A percentile compares a stretch with the other conserved stretches of the same genome.
Conservation (phyloP, 768 basidiomycete species). For the Tricholoma terreum region DNA sequence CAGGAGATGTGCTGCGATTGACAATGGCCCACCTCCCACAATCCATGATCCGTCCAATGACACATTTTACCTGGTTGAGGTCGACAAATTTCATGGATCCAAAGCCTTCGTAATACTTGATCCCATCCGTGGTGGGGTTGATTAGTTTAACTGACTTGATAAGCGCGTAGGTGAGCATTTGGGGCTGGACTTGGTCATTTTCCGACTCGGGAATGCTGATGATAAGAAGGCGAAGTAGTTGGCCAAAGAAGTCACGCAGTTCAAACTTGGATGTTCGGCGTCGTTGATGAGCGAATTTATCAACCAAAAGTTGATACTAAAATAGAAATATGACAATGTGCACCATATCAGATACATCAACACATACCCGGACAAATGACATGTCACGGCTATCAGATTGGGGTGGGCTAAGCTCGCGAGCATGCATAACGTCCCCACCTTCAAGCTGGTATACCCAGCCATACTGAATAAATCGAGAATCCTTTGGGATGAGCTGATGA, state of each 20-base stretch:
- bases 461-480: conserved; percentile 18
- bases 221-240: conserved; percentile 17
- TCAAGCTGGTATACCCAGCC: conserved; percentile 22
- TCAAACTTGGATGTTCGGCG: conserved; percentile 9
- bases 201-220: conserved; percentile 18
- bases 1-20: neutral
- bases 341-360: neutral
- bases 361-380: conserved; percentile 22
- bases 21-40: neutral
- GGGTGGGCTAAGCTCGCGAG: neutral
- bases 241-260: conserved; percentile 28
- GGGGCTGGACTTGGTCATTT: conserved; percentile 2
- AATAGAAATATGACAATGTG: neutral
- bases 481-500: conserved; percentile 7
- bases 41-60: conserved; percentile 22
- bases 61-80: conserved; percentile 22
- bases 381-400: conserved; percentile 26
- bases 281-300: conserved; percentile 18
- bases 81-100: conserved; percentile 23
- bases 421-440: conserved; percentile 4
- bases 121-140: conserved; percentile 10
- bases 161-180: conserved; percentile 20
- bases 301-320: conserved; percentile 32
- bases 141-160: conserved; percentile 10
- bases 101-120: conserved; percentile 17